Evolutionary conservation across 495 filamentous ascomycete species (phyloP), one percentile per base, ranked within the genome.

Genomic region (Neurospora discreta): DNA sequence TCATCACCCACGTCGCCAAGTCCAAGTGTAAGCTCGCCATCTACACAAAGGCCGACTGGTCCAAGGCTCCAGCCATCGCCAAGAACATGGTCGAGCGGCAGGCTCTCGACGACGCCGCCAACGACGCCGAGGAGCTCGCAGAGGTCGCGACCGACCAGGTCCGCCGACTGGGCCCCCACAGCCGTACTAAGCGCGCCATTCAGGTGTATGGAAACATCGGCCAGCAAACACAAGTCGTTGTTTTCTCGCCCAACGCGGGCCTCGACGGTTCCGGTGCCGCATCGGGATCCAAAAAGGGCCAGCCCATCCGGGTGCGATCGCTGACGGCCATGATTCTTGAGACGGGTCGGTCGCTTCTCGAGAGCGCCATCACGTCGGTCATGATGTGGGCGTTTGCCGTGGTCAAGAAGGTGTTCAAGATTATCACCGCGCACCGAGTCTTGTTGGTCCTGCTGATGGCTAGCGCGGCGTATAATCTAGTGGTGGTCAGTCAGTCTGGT

Each of bases 1-100:
- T 97, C 68, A 97, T 99, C 72, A 97, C 95, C 11, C 93, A 97
- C 78, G 85, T 94, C 70, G 88, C 92, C 18, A 98, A 97, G 79
- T 93, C 92, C 18, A 94, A 91, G 79, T 94, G 93, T 79, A 98
- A 95, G 80, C 86, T 99, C 52, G 89, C 93, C 23, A 88, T 99
- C 68, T 97, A 91, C 81, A 93, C 89, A 38, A 90, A 90, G 74
- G 90, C 97, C 23, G 92, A 92, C 70, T 99, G 95, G 95, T 86
- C 89, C 38, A 89, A 88, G 75, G 82, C 87, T 44, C 90, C 90
- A 3, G 84, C 81, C 70, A 88, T 87, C 75, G 90, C 82, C 73
- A 92, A 88, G 81, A 89, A 87, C 67, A 82, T 97, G 73, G 89
- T 99, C 72, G 89, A 96, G 78, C 85, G 88, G 33, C 91, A 93